phyloP scores from a whole-genome alignment of 768 basidiomycete genomes.

The Chlorophyllum brunneum region DNA sequence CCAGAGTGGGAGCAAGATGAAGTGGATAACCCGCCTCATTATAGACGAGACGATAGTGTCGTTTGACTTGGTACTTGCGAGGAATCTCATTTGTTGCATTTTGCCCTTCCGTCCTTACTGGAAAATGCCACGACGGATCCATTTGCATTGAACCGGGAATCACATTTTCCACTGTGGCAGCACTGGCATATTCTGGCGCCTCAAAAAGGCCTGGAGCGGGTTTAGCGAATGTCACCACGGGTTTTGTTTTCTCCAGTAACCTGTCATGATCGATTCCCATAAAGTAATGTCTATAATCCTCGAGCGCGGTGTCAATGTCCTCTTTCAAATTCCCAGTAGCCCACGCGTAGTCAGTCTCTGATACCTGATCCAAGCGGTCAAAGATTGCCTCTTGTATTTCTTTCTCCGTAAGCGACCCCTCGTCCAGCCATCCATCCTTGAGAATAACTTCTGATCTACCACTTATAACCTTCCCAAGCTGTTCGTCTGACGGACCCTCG shows the following conservation, averaged over 20 bases:
- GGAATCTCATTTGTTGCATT: no score
- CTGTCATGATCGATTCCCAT: background rate
- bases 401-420: no score
- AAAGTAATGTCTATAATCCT: background rate
- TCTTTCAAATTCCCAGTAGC: background rate
- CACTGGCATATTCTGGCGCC: no score
- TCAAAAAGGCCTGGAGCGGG: background rate
- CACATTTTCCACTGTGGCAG: no score
- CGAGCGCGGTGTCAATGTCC: background rate
- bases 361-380: constrained; percentile 1
- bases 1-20: constrained; percentile 27
- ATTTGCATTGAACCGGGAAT: no score
- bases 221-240: background rate
- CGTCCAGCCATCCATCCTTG: no score
- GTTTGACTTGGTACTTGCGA: background rate
- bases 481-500: background rate
- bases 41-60: background rate
- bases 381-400: constrained; percentile 15
- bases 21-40: background rate
- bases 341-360: no score
- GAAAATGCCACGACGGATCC: no score
- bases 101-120: no score
- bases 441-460: no score
- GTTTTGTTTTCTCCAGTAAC: background rate
- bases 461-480: background rate